A percentile compares a stretch with the other conserved stretches of the same genome.
phyloP scores from a whole-genome alignment of 495 filamentous ascomycete genomes.

The Neurospora sp. region DNA sequence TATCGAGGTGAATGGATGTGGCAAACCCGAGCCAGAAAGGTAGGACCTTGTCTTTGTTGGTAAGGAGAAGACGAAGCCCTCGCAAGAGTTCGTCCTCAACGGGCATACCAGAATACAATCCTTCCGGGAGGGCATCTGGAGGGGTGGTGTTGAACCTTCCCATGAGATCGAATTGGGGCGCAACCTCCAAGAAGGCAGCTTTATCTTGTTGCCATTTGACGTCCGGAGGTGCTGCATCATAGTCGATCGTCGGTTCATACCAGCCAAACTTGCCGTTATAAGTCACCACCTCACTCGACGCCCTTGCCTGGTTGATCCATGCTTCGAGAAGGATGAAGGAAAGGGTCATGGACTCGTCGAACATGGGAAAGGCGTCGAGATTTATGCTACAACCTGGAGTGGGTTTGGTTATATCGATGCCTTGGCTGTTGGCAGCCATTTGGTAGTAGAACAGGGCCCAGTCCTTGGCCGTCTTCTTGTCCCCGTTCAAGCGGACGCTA shows the following conservation, averaged over 20 bases:
- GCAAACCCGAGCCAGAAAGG: background rate
- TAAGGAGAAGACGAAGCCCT: background rate
- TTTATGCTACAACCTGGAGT: background rate
- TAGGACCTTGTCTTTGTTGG: background rate
- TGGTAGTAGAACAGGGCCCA: background rate
- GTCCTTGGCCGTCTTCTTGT: background rate
- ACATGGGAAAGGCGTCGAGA: background rate
- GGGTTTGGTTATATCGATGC: background rate
- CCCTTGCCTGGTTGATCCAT: background rate
- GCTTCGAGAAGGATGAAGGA: background rate
- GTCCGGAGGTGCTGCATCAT: background rate
- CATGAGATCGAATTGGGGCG: background rate
- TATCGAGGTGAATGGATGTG: background rate
- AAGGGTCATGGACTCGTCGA: background rate
- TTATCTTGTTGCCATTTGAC: background rate
- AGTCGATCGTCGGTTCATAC: background rate
- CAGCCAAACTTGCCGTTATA: constrained; percentile 3
- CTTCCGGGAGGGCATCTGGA: background rate
- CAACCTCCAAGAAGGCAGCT: background rate
- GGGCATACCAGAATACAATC: background rate
- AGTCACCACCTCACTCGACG: background rate
- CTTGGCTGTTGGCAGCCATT: background rate
- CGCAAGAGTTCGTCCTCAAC: background rate
- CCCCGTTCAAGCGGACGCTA: background rate
- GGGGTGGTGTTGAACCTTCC: background rate